Evolutionary conservation across 2,329 filamentous ascomycete species (phyloP).

Genomic region (Pyricularia grisea): DNA sequence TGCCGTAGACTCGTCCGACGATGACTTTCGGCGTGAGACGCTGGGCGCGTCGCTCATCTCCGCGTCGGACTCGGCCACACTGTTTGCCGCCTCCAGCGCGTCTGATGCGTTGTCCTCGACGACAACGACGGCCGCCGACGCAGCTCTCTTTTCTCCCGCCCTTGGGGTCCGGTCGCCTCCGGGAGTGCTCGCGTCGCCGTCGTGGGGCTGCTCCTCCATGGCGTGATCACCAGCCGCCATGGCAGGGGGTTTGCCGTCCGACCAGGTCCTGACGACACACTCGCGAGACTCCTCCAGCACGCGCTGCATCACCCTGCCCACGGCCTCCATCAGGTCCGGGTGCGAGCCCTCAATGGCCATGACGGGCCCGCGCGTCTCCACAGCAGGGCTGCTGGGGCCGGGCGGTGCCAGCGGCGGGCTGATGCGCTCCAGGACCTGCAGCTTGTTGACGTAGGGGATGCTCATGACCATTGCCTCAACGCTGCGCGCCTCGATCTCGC

Average conservation of each 20-base stretch:
- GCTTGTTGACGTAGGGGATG: constrained; percentile 65
- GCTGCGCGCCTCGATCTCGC: constrained; percentile 28
- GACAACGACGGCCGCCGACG: too few species aligned
- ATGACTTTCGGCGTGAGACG: background rate
- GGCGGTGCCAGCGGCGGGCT: constrained; percentile 52
- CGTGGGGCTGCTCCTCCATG: background rate
- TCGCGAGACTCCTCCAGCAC: constrained; percentile 43
- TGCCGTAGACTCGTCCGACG: background rate
- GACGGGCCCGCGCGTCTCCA: constrained; percentile 59
- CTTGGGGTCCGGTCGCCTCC: background rate
- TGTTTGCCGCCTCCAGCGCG: background rate
- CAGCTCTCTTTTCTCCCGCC: background rate
- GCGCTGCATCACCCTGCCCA: constrained; percentile 55
- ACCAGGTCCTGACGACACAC: constrained; percentile 37
- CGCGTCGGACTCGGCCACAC: background rate
- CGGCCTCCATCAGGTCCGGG: constrained; percentile 34
- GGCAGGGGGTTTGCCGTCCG: constrained; percentile 27
- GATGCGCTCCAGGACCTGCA: constrained; percentile 67
- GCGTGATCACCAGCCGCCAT: background rate
- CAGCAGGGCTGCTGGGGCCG: constrained; percentile 15
- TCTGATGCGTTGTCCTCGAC: background rate
- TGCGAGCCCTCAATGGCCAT: constrained; percentile 76
- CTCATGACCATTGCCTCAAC: constrained; percentile 66
- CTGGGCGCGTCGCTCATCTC: background rate
- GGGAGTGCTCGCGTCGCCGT: background rate